phyloP scores from a whole-genome alignment of 2,329 filamentous ascomycete species.

The Curvularia hawaiiensis region DNA sequence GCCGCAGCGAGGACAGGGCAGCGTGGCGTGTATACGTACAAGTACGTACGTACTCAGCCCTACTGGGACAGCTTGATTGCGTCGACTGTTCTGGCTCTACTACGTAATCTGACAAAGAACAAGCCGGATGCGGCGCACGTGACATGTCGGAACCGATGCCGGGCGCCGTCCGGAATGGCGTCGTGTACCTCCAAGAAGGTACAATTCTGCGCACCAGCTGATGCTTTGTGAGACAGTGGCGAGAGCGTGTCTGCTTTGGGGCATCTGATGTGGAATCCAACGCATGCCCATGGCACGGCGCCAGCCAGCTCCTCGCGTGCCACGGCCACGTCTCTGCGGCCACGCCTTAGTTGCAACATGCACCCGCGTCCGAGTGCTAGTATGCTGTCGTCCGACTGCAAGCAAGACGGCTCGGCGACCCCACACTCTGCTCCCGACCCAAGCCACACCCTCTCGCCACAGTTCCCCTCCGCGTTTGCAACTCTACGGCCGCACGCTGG shows the following conservation, averaged over 20 bases:
- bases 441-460: background rate
- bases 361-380: background rate
- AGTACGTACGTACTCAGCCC: background rate
- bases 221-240: background rate
- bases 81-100: background rate
- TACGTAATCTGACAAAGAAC: background rate
- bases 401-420: background rate
- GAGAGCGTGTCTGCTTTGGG: background rate
- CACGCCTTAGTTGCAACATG: background rate
- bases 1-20: background rate
- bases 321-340: background rate
- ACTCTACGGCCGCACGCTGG: background rate
- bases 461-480: background rate
- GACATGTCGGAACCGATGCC: constrained; percentile 1
- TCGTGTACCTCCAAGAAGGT: background rate
- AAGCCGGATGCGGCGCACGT: background rate
- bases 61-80: background rate
- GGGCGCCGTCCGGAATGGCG: background rate
- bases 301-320: no score
- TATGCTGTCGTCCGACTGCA: background rate
- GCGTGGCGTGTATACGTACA: background rate
- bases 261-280: background rate
- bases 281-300: no score
- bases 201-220: background rate
- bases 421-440: background rate